Evolutionary conservation across 1,284 basidiomycete genomes (phyloP), one percentile per base, ranked within the genome.

Genomic region (Volvariella volvacea): DNA sequence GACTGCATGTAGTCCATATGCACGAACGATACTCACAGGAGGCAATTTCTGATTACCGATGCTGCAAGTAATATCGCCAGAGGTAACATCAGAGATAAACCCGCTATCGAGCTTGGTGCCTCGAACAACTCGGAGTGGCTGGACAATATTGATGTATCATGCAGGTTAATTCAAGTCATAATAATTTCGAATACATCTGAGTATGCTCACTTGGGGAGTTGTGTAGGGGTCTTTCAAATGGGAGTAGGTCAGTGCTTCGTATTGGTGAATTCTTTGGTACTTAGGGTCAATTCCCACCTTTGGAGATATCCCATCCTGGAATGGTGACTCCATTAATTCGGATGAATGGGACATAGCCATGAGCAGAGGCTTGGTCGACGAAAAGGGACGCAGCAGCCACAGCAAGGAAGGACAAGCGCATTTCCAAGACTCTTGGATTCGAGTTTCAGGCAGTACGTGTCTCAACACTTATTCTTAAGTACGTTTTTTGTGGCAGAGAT

Each of bases 21-120:
- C n/a, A n/a, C n/a, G n/a, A n/a, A n/a, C n/a, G n/a, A n/a, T n/a
- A 40, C 39, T 39, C 36, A 62, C 62, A 19, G 62, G 56, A 19
- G 64, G 62, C 9, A 65, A 49, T 41, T 59, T 58, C 39, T 55
- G 56, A 50, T 65, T 65, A 32, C 64, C 62, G 33, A 64, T 62
- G 0, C 61, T 63, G 46, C 64, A 65, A 33, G 64, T 64, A 37
- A 65, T 64, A 46, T 63, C 64, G 8, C 41, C 41, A 1, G 64
- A 65, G 3, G 50, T 53, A 4, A 50, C 49, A 39, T 64, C 56
- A 12, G 57, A 47, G 42, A 65, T 63, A 49, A 52, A 64, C 4
- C 63, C 64, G 38, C 60, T 61, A 43, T 64, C 64, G 1, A 54
- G 55, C 44, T 64, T 65, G 14, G 62, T 65, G 9, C 52, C 52